Conservation (phyloP, 2,329 filamentous ascomycete genomes). For the Fusarium camptoceras region DNA sequence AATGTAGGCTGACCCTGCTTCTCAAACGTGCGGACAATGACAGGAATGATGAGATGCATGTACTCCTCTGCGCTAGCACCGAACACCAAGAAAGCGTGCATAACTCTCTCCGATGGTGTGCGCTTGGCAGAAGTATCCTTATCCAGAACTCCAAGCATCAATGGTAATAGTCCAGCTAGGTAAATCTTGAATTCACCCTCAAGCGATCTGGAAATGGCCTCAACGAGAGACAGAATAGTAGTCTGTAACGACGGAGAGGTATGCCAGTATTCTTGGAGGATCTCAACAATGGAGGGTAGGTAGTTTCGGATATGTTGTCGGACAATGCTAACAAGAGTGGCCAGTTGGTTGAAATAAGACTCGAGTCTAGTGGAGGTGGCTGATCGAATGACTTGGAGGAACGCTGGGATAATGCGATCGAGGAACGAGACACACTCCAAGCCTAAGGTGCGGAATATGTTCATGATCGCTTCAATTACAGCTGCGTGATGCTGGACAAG, state of each 20-base stretch:
- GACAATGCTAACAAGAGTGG: conserved; percentile 92
- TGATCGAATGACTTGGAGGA: conserved; percentile 87
- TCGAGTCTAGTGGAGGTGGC: conserved; percentile 84
- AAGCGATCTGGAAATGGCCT: conserved; percentile 91
- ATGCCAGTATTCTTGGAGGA: conserved; percentile 92
- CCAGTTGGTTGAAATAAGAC: conserved; percentile 97
- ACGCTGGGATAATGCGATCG: conserved; percentile 92
- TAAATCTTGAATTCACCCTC: conserved; percentile 99
- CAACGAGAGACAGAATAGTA: conserved; percentile 91
- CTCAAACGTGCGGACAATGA: conserved; percentile 94
- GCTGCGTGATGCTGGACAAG: conserved; percentile 90
- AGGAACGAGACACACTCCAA: conserved; percentile 97
- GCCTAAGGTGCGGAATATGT: conserved; percentile 95
- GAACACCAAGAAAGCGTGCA: conserved; percentile 96
- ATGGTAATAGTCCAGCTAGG: conserved; percentile 84
- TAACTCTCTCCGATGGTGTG: conserved; percentile 86
- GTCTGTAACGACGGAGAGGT: conserved; percentile 82
- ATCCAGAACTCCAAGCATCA: conserved; percentile 95
- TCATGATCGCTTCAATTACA: conserved; percentile 98
- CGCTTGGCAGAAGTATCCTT: conserved; percentile 81
- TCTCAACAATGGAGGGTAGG: conserved; percentile 84
- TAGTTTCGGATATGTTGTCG: conserved; percentile 95
- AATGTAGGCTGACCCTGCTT: conserved; percentile 83
- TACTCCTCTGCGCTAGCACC: conserved; percentile 97
- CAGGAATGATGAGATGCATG: conserved; percentile 98